Evolutionary conservation across 768 basidiomycete genomes (phyloP), one percentile per base, ranked within the genome.

Genomic region (Termitomyces sp.): DNA sequence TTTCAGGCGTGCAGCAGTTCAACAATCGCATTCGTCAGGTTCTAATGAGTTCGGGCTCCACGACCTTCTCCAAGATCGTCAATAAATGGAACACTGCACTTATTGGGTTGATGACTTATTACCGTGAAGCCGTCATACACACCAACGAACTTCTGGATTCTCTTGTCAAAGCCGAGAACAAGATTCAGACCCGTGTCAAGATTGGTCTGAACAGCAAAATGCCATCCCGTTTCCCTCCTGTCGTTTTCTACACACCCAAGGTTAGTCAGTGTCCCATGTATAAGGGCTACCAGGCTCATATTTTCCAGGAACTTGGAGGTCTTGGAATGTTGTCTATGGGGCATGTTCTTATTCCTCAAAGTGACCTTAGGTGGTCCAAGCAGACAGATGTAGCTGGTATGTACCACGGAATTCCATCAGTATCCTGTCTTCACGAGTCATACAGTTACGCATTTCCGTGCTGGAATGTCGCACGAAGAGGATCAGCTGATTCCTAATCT

Each of bases 271-370:
- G 47, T 70, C 56, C 62, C 20, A 10, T 38, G 18, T 38, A 36
- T 43, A 5, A 30, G 51, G 16, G 10, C 38, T 30, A 38, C 41
- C 48, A 62, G 40, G 43, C 60, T 14, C 50, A 7, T 50, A 36
- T 43, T 57, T 59, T 36, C 26, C 63, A 86, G 87, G 97, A 98
- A 80, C 77, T 98, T 35, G 97, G 96, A 71, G 97, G 96, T 71
- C 85, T 98, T 47, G 97, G 97, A 55, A 98, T 98, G 97, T 79
- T 99, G 68, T 98, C 95, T 3, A 99, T 99, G 97, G 96, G 96
- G 13, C 97, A 98, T 72, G 95, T 99, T 52, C 81, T 99, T 53
- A 98, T 99, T 60, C 97, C 97, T 44, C 96, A 98, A 70, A 95
- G 93, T 67, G 97, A 98, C 69, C 82, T 98, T 35, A 84, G 96